A percentile compares a stretch with the other conserved stretches of the same genome.
These are phyloP conservation scores for Lumnitzera littorea DNA, from an alignment of 345 rosid species.

Conservation along the genomic window DNA sequence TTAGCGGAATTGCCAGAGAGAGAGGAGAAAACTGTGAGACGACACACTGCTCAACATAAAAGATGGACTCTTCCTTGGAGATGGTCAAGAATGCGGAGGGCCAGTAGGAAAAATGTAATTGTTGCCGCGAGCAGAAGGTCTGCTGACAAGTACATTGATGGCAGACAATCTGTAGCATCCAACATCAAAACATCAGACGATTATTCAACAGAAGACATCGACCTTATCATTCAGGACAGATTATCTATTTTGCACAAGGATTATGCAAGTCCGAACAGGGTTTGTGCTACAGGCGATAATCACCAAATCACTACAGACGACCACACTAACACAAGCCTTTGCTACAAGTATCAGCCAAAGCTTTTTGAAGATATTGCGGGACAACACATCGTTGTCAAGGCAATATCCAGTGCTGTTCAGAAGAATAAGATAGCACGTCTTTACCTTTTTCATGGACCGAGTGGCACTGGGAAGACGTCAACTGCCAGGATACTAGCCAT, in stretches of 20 bases:
- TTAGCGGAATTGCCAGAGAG: conserved; percentile 1
- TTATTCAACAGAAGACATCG: conserved; percentile 1
- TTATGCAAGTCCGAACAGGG: background rate
- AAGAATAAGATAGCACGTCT: conserved; percentile 13
- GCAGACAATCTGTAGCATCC: background rate
- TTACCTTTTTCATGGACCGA: conserved; percentile 31
- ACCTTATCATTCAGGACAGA: background rate
- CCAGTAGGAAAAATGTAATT: conserved; percentile 6
- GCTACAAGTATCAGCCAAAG: conserved; percentile 26
- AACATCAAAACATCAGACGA: conserved; percentile 1
- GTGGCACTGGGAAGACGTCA: conserved; percentile 30
- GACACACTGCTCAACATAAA: background rate
- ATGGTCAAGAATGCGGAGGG: conserved; percentile 19
- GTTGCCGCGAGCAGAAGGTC: conserved; percentile 1
- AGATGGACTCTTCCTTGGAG: conserved; percentile 19
- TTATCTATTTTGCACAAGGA: background rate
- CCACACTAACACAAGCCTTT: conserved; percentile 11
- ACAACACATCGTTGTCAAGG: conserved; percentile 16
- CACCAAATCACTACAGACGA: background rate
- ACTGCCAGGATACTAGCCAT: conserved; percentile 18
- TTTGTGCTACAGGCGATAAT: background rate
- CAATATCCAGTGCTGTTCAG: conserved; percentile 15
- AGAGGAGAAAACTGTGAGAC: conserved; percentile 2
- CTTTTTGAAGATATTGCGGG: conserved; percentile 21
- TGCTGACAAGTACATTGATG: background rate